Conservation (phyloP, 352 stramenopile genomes). For the Phytophthora sp. region DNA sequence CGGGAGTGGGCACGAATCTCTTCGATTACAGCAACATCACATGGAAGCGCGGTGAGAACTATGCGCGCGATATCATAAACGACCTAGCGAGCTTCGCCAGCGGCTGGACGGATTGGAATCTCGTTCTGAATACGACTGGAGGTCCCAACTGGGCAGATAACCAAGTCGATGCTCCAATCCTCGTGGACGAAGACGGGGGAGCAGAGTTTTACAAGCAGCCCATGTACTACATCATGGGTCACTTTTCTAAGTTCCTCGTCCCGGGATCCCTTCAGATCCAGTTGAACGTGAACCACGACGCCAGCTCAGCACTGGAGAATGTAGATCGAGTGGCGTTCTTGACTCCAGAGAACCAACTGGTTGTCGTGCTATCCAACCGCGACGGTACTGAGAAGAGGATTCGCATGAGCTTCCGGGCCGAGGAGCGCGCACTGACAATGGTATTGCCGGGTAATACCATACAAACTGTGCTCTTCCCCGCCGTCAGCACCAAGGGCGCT, state of each 20-base stretch:
- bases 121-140: constrained; percentile 71
- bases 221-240: constrained; percentile 83
- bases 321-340: constrained; percentile 58
- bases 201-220: constrained; percentile 83
- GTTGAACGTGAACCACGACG: constrained; percentile 37
- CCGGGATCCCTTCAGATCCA: constrained; percentile 45
- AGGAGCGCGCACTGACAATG: constrained; percentile 32
- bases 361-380: constrained; percentile 56
- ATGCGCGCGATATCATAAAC: constrained; percentile 87
- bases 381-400: constrained; percentile 37
- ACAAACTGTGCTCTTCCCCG: constrained; percentile 39
- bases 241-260: constrained; percentile 80
- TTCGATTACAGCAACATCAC: constrained; percentile 42
- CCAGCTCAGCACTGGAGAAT: constrained; percentile 36
- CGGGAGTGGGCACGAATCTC: constrained; percentile 40
- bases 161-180: constrained; percentile 69
- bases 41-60: constrained; percentile 78
- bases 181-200: constrained; percentile 62
- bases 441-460: constrained; percentile 39
- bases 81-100: constrained; percentile 73
- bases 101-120: constrained; percentile 92
- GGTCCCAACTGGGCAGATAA: constrained; percentile 83
- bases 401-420: constrained; percentile 24
- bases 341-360: constrained; percentile 50
- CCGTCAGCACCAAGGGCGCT: background rate